A percentile compares a stretch with the other conserved stretches of the same genome.
These are phyloP conservation scores for Chaetomium olivaceum DNA, from an alignment of 2,329 filamentous ascomycete genomes.

Conservation along the genomic window DNA sequence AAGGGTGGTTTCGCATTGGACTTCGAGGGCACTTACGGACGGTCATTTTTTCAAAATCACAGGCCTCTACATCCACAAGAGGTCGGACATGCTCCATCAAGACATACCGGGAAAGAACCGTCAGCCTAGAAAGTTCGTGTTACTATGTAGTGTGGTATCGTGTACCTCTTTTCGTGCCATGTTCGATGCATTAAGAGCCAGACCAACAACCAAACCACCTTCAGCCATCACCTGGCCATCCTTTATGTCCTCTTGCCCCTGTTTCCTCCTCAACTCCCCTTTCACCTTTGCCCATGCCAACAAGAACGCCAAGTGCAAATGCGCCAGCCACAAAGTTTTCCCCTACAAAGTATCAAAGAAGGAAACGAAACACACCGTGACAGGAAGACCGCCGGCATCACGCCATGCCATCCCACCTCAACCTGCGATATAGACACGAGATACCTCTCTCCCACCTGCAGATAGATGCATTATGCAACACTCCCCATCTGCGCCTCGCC, in stretches of 20 bases:
- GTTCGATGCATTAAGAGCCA: conserved; percentile 8
- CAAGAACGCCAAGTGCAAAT: conserved; percentile 30
- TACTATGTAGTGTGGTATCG: conserved; percentile 20
- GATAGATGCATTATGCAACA: conserved; percentile 6
- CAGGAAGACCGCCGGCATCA: conserved; percentile 1
- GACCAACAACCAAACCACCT: conserved; percentile 11
- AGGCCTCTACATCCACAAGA: neutral
- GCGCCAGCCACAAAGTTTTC: conserved; percentile 21
- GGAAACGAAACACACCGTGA: neutral
- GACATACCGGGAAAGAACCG: neutral
- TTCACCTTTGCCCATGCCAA: conserved; percentile 11
- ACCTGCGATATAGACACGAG: neutral
- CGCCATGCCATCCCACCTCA: neutral
- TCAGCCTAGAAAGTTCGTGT: neutral
- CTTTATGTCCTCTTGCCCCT: neutral
- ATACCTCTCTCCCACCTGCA: neutral
- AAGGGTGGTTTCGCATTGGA: neutral
- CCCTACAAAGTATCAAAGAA: conserved; percentile 14
- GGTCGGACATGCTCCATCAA: neutral
- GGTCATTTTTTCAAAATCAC: neutral
- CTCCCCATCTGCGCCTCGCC: conserved; percentile 18
- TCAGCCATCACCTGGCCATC: neutral
- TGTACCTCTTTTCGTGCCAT: conserved; percentile 16
- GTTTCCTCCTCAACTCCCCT: neutral
- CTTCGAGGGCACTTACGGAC: neutral